phyloP scores from a whole-genome alignment of 306 rosid genomes.

The Gleditsia sinensis region DNA sequence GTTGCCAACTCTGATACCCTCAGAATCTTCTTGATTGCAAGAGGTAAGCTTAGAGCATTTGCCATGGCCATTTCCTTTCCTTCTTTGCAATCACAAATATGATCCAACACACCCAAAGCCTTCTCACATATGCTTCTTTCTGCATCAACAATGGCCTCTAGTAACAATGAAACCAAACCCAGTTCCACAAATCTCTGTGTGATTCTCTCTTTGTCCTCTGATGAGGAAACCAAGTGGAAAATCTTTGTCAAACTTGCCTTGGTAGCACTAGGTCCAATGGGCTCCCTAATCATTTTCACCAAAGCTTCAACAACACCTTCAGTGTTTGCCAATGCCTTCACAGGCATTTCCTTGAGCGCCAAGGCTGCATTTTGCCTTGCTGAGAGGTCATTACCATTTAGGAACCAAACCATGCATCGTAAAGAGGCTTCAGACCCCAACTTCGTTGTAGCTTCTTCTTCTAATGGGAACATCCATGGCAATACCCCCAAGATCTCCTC shows the following conservation, averaged over 20 bases:
- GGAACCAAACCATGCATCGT: constrained; percentile 49
- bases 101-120: constrained; percentile 66
- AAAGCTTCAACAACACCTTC: constrained; percentile 62
- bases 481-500: constrained; percentile 59
- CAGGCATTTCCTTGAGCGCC: constrained; percentile 55
- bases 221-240: constrained; percentile 52
- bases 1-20: constrained; percentile 68
- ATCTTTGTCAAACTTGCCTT: constrained; percentile 65
- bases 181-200: constrained; percentile 53
- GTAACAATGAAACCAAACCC: constrained; percentile 64
- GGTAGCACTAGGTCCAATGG: constrained; percentile 48
- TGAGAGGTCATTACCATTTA: constrained; percentile 54
- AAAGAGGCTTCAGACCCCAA: constrained; percentile 55
- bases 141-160: constrained; percentile 67
- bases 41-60: constrained; percentile 74
- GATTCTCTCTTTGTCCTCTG: constrained; percentile 24
- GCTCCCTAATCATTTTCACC: constrained; percentile 54
- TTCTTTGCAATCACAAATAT: constrained; percentile 50
- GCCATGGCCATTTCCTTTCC: constrained; percentile 57
- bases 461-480: constrained; percentile 55
- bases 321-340: constrained; percentile 41
- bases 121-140: constrained; percentile 66
- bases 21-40: constrained; percentile 74
- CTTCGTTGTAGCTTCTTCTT: constrained; percentile 44
- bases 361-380: constrained; percentile 58